Conservation (phyloP, 1,284 basidiomycete species). For the Ustilago curta region DNA sequence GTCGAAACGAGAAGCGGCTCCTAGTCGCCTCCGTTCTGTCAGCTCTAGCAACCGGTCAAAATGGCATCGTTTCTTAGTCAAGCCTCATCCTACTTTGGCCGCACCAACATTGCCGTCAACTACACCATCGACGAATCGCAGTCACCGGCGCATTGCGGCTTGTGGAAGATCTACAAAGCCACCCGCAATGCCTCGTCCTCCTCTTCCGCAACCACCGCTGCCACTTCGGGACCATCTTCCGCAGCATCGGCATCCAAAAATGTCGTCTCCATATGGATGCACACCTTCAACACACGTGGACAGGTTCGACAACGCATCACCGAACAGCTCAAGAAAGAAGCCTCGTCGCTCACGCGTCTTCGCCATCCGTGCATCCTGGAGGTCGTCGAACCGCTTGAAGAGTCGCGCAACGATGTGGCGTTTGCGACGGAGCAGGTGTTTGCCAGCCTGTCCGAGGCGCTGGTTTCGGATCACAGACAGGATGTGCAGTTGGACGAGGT, state of each 20-base stretch:
- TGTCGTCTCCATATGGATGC: slow-evolving; percentile 61
- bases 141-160: slow-evolving; percentile 56
- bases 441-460: slow-evolving; percentile 43
- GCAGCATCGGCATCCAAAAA: slow-evolving; percentile 18
- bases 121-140: slow-evolving; percentile 62
- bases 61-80: slow-evolving; percentile 63
- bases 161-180: slow-evolving; percentile 65
- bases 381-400: slow-evolving; percentile 98
- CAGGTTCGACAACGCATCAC: slow-evolving; percentile 41
- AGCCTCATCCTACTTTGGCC: slow-evolving; percentile 61
- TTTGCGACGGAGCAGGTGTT: slow-evolving; percentile 86
- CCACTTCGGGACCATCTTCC: slow-evolving; percentile 8
- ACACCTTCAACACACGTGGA: slow-evolving; percentile 49
- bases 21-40: background rate
- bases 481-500: slow-evolving; percentile 66
- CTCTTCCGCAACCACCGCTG: slow-evolving; percentile 5
- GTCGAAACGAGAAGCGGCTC: background rate
- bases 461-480: slow-evolving; percentile 41
- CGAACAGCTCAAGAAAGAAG: slow-evolving; percentile 70
- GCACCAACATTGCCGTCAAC: slow-evolving; percentile 64
- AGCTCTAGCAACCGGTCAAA: background rate
- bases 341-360: slow-evolving; percentile 83
- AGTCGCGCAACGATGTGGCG: slow-evolving; percentile 82
- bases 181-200: slow-evolving; percentile 53
- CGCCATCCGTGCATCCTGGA: slow-evolving; percentile 96